These are phyloP conservation scores for Sanghuangporus sanghuang DNA, from an alignment of 1,284 basidiomycete species.

Conservation along the genomic window DNA sequence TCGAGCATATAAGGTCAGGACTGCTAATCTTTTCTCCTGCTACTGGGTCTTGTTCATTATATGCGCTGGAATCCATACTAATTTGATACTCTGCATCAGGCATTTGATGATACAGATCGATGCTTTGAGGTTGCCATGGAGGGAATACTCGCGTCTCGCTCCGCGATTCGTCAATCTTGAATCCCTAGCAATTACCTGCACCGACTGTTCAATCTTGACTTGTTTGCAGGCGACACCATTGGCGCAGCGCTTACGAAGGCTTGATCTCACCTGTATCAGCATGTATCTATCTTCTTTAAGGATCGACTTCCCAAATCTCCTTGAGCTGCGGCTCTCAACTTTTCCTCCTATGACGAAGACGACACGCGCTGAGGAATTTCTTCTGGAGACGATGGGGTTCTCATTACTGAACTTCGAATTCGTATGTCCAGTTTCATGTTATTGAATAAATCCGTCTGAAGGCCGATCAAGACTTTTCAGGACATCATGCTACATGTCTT, in stretches of 20 bases:
- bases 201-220: neutral
- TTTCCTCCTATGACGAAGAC: neutral
- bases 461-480: neutral
- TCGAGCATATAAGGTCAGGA: neutral
- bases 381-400: neutral
- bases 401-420: neutral
- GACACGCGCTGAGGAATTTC: neutral
- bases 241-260: neutral
- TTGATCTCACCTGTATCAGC: neutral
- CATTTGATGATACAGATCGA: neutral
- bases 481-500: neutral
- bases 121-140: neutral
- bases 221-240: neutral
- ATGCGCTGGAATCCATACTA: neutral
- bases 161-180: neutral
- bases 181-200: neutral
- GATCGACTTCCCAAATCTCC: conserved; percentile 8
- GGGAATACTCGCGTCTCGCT: neutral
- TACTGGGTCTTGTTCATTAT: neutral
- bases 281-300: neutral
- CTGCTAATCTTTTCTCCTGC: neutral
- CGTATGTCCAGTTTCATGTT: neutral
- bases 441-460: neutral
- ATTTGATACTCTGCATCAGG: neutral
- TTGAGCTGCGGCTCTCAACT: conserved; percentile 1